Evolutionary conservation across 768 basidiomycete genomes (phyloP), one percentile per base, ranked within the genome.

Genomic region (Rhodotorula kratochvilovae): DNA sequence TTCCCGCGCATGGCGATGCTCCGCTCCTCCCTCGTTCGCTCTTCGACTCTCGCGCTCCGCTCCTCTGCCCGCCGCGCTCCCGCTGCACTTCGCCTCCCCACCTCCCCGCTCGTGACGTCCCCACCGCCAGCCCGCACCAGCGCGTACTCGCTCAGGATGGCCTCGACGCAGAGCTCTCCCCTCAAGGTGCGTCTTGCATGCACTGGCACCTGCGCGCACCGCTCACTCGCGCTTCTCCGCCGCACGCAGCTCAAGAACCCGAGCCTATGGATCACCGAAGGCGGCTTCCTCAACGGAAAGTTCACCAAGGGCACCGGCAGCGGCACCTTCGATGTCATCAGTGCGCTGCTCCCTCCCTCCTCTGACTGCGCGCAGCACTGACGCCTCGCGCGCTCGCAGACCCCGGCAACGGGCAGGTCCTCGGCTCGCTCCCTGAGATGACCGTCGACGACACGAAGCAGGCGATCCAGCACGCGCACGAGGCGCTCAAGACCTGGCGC

Each of bases 341-440:
- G 93, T 94, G 79, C 36, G 74, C 60, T 25, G 23, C 25, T 25
- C 54, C 19, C 13, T 29, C 27, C 10, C 61, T 29, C 51, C 10
- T 5, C 13, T 5, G n/a, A 13, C 12, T 29, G 8, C n/a, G 17
- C 62, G 19, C 36, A 3, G n/a, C 39, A n/a, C 33, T 13, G 3
- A 3, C 15, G 12, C 35, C 4, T 17, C 5, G 4, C 27, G 31
- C 2, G 3, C 35, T 1, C 45, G 19, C 68, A 95, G 94, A 97
- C 82, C 95, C 95, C 42, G 91, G 92, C 12, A 95, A 89, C 8
- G 85, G 85, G 53, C 86, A 93, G 74, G 86, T 86, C 68, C 85
- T 97, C 56, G 95, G 93, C 23, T 87, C 86, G 1, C 84, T 94
- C 36, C 91, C 93, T 7, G 95, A 98, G 78, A 90, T 96, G 89